These are phyloP conservation scores for Asterophora lycoperdoides DNA, from an alignment of 768 basidiomycete species.

Conservation along the genomic window DNA sequence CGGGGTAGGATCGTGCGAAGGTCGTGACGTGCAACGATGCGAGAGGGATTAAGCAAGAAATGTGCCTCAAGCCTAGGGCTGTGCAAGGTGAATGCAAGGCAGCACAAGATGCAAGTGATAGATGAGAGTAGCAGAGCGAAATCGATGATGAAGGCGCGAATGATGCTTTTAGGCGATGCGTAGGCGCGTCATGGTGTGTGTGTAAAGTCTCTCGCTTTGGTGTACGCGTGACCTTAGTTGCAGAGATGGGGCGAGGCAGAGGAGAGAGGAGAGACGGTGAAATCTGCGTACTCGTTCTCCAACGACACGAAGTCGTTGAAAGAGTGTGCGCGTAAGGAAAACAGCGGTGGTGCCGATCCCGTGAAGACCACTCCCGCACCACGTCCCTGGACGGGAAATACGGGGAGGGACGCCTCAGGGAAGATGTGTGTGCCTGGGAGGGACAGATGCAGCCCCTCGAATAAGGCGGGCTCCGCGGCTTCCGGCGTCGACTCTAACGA, in stretches of 20 bases:
- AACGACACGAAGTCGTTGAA: slow-evolving; percentile 15
- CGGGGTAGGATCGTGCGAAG: slow-evolving; percentile 23
- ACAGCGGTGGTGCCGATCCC: slow-evolving; percentile 11
- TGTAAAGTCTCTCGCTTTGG: slow-evolving; percentile 7
- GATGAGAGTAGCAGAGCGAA: background rate
- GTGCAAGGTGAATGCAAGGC: slow-evolving; percentile 12
- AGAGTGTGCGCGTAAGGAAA: slow-evolving; percentile 12
- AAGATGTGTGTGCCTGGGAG: slow-evolving; percentile 25
- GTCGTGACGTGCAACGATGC: slow-evolving; percentile 37
- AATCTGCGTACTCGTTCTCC: slow-evolving; percentile 19
- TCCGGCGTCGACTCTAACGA: slow-evolving; percentile 60
- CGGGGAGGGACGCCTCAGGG: slow-evolving; percentile 7
- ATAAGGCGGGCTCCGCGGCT: slow-evolving; percentile 27
- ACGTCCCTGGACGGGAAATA: slow-evolving; percentile 5
- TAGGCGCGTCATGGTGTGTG: background rate
- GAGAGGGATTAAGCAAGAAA: slow-evolving; percentile 25
- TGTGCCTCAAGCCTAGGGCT: slow-evolving; percentile 1
- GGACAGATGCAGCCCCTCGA: slow-evolving; percentile 36
- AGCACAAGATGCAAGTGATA: slow-evolving; percentile 11
- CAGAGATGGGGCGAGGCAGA: slow-evolving; percentile 44
- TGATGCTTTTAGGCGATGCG: slow-evolving; percentile 1
- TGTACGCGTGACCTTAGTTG: slow-evolving; percentile 31
- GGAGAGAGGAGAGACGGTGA: slow-evolving; percentile 32
- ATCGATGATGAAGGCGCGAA: slow-evolving; percentile 7
- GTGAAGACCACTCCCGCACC: slow-evolving; percentile 4